A percentile compares a stretch with the other conserved stretches of the same genome.
phyloP scores from a whole-genome alignment of 768 basidiomycete species.

The Mycena capillaripes region DNA sequence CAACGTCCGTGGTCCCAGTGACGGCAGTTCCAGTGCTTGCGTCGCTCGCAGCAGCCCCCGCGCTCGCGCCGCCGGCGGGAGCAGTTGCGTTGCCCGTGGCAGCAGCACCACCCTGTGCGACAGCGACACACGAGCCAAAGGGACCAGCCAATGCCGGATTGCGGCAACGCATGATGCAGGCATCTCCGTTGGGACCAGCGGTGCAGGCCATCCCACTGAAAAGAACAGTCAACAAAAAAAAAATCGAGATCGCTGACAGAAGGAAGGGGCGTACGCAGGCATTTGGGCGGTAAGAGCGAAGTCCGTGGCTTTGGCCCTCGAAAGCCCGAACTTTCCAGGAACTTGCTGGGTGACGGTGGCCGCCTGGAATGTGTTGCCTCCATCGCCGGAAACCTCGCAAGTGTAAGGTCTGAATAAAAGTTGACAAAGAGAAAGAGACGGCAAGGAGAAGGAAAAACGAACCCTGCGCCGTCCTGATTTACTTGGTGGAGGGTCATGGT shows the following conservation, averaged over 20 bases:
- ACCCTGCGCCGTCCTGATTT: conserved; percentile 37
- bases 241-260: too few species aligned
- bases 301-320: conserved; percentile 20
- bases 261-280: conserved; percentile 26
- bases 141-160: conserved; percentile 29
- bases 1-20: neutral
- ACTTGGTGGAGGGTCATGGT: conserved; percentile 38
- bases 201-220: conserved; percentile 32
- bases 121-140: conserved; percentile 33
- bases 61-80: too few species aligned
- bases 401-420: conserved; percentile 22
- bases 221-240: neutral
- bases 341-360: conserved; percentile 34
- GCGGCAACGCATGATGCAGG: conserved; percentile 36
- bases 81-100: too few species aligned
- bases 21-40: conserved; percentile 1
- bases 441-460: neutral
- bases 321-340: conserved; percentile 28
- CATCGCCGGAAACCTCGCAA: conserved; percentile 36
- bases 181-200: conserved; percentile 34
- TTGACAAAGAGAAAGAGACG: neutral
- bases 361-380: conserved; percentile 32
- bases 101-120: neutral
- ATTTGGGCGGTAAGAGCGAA: conserved; percentile 31
- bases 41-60: too few species aligned